These are phyloP conservation scores for Parathielavia hyrcaniae DNA, from an alignment of 495 filamentous ascomycete genomes.

Conservation along the genomic window DNA sequence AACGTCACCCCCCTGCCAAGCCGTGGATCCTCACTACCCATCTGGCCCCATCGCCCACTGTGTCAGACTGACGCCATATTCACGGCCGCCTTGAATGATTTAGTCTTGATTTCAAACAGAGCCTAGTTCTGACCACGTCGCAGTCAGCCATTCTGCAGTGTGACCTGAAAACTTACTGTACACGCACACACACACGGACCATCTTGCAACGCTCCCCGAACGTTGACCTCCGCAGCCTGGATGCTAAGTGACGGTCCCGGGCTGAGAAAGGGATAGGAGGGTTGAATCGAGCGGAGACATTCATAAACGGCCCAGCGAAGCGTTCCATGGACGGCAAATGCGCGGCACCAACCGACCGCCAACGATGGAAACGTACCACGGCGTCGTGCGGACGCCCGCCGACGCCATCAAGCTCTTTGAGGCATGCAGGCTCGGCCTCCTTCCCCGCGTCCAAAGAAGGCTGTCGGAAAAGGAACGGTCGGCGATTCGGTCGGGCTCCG, in stretches of 20 bases:
- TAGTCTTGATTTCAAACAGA: background rate
- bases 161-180: background rate
- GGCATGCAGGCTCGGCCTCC: constrained; percentile 81
- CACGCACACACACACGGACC: too few relatives aligned
- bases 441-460: constrained; percentile 86
- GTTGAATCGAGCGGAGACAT: background rate
- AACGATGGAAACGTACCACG: constrained; percentile 91
- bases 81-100: background rate
- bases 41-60: constrained; percentile 17
- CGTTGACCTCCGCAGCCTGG: background rate
- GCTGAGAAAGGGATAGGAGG: constrained; percentile 4
- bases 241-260: constrained; percentile 5
- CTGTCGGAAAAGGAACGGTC: constrained; percentile 96
- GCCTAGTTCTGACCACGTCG: background rate
- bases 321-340: background rate
- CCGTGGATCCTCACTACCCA: background rate
- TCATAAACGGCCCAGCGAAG: background rate
- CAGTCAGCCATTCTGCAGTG: background rate
- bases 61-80: constrained; percentile 19
- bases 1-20: constrained; percentile 17
- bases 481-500: constrained; percentile 87
- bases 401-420: constrained; percentile 98
- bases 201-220: background rate
- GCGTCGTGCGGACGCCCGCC: constrained; percentile 80
- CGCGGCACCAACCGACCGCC: background rate